phyloP scores from a whole-genome alignment of 2,329 filamentous ascomycete species.

The Pezicula rhizophila region DNA sequence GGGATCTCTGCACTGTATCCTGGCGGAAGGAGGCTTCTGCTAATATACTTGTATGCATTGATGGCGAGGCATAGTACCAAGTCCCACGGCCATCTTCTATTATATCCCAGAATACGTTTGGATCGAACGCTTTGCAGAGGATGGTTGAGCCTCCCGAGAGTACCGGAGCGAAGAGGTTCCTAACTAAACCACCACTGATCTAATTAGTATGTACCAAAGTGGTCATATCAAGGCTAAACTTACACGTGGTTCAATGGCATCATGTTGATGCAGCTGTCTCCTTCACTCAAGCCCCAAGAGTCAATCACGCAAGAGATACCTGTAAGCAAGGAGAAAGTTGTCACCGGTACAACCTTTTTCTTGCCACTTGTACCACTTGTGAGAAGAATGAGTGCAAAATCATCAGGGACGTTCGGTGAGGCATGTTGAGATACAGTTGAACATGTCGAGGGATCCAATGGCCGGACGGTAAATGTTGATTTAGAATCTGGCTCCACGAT shows the following conservation, averaged over 20 bases:
- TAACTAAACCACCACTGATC: slow-evolving; percentile 39
- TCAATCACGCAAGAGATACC: slow-evolving; percentile 47
- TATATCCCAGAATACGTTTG: slow-evolving; percentile 49
- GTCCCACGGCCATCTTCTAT: slow-evolving; percentile 41
- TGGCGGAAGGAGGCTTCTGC: slow-evolving; percentile 35
- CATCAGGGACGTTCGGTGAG: slow-evolving; percentile 36
- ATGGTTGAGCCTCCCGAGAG: slow-evolving; percentile 48
- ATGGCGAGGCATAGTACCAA: slow-evolving; percentile 53
- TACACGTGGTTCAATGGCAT: slow-evolving; percentile 51
- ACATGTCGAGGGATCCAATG: slow-evolving; percentile 4
- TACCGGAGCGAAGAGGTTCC: slow-evolving; percentile 49
- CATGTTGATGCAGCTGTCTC: slow-evolving; percentile 50
- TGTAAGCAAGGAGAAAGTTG: slow-evolving; percentile 42
- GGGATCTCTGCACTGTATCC: slow-evolving; percentile 34
- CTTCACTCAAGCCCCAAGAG: slow-evolving; percentile 42
- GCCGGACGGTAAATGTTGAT: slow-evolving; percentile 30
- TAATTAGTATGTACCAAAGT: neutral
- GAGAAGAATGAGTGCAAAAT: slow-evolving; percentile 46
- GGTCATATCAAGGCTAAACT: neutral
- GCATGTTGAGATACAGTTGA: neutral
- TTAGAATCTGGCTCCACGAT: slow-evolving; percentile 32
- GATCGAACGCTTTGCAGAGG: slow-evolving; percentile 47
- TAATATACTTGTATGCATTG: slow-evolving; percentile 50
- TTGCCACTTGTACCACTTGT: slow-evolving; percentile 52
- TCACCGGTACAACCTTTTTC: slow-evolving; percentile 52